Base-by-base conservation (phyloP, 2,329 filamentous ascomycete species). In the Cladophialophora carrionii region DNA sequence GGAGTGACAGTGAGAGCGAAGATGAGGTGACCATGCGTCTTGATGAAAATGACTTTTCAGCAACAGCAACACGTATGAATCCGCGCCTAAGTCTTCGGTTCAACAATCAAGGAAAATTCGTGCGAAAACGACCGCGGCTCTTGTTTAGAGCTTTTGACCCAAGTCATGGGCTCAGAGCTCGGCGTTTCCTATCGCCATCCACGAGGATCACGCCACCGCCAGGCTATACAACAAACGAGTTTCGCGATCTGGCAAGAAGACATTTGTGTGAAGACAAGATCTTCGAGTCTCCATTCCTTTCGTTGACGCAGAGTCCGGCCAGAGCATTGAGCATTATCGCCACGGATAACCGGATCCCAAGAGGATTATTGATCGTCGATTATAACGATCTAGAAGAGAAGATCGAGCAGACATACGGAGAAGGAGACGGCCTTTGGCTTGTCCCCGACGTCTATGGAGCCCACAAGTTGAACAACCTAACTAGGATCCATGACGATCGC, bases 361-460 rank as follows among this genome's bases (percentile, higher is more conserved):
- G 57, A 32, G 5, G 4, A 14, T 26, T 70, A 2, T 60, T 62
- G 1, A 55, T 68, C 12, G 6, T 68, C 8, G 59, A 66, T 51
- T 64, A 65, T 17, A 68, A 67, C 26, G 62, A 65, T 8, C 20
- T 67, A 10, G 64, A 68, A 55, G 57, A 61, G n/a, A 60, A 67
- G 4, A 34, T 62, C 2, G 24, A 59, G n/a, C 34, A 14, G 9
- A 41, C 34, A 32, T 60, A 54, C 31, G 64, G 66, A 8, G 26
- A 32, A 26, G 24, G 32, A 20, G 24, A 22, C 43, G 34, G 57
- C 14, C 37, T 55, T 10, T 67, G 62, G 61, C 57, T 68, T 17
- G 68, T 70, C 2, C 64, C 64, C 4, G n/a, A 29, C 4, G 41
- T 70, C 14, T 67, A 62, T 37, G n/a, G 51, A 14, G n/a, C 34